phyloP scores from a whole-genome alignment of 2,329 filamentous ascomycete species.

The Sordariomycetes sp. region DNA sequence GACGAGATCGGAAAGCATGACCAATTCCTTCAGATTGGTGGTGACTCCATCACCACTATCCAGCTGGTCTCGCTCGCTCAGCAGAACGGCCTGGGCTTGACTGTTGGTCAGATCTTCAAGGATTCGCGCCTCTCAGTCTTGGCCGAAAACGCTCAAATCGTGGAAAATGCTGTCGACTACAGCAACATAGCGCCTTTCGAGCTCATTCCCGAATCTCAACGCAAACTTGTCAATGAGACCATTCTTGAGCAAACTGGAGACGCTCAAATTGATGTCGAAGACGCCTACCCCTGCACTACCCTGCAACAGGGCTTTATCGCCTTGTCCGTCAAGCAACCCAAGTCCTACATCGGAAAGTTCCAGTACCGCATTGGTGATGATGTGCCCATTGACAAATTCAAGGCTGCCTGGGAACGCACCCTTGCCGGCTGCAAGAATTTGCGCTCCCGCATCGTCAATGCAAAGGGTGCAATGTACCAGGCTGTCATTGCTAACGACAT shows the following conservation, averaged over 20 bases:
- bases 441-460: slow-evolving; percentile 4
- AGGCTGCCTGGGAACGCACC: slow-evolving; percentile 1
- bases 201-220: background rate
- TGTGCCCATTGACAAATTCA: slow-evolving; percentile 5
- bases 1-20: slow-evolving; percentile 5
- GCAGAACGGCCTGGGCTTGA: slow-evolving; percentile 2
- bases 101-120: slow-evolving; percentile 6
- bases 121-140: slow-evolving; percentile 2
- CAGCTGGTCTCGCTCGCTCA: slow-evolving; percentile 2
- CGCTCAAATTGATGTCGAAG: slow-evolving; percentile 24
- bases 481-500: background rate
- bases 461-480: slow-evolving; percentile 12
- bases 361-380: slow-evolving; percentile 1
- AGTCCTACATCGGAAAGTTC: slow-evolving; percentile 6
- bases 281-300: slow-evolving; percentile 38
- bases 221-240: background rate
- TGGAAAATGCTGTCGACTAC: background rate
- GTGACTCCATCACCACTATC: slow-evolving; percentile 10
- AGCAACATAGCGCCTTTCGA: background rate
- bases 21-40: slow-evolving; percentile 8
- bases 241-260: background rate
- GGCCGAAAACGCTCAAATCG: background rate
- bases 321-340: slow-evolving; percentile 25
- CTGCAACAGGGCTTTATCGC: slow-evolving; percentile 40
- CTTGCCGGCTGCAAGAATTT: slow-evolving; percentile 5